Evolutionary conservation across 805 yeast genomes (phyloP).

Genomic region (Tetrapisispora phaffii): DNA sequence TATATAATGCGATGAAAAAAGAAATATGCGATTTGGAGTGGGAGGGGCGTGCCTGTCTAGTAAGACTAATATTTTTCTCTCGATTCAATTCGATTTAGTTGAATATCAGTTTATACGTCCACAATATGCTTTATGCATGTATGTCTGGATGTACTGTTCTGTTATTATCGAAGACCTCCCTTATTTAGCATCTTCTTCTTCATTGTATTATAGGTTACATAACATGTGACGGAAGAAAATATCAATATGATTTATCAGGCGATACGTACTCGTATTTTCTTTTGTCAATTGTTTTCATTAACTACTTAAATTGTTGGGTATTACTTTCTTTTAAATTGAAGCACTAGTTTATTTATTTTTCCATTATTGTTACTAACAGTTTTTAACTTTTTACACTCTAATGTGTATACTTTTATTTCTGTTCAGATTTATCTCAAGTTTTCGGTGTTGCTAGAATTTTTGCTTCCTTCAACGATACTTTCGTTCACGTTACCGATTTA

Average conservation of each 20-base stretch:
- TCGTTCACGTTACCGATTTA: conserved; percentile 98
- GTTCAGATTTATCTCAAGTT: conserved; percentile 61
- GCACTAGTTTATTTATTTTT: neutral
- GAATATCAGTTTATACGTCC: too few relatives aligned
- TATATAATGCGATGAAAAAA: too few relatives aligned
- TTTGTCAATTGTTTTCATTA: neutral
- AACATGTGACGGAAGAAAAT: neutral
- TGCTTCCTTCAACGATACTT: conserved; percentile 99
- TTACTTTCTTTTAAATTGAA: neutral
- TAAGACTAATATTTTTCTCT: too few relatives aligned
- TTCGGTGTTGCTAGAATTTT: conserved; percentile 99
- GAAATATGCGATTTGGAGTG: too few relatives aligned
- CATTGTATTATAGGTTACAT: neutral
- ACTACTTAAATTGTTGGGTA: neutral
- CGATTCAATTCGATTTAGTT: too few relatives aligned
- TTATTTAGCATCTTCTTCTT: too few relatives aligned
- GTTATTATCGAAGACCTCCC: too few relatives aligned
- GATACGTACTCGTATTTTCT: conserved; percentile 1
- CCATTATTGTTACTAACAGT: neutral
- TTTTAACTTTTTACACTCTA: neutral
- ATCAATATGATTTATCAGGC: neutral
- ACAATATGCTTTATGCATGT: too few relatives aligned
- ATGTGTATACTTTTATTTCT: too few relatives aligned
- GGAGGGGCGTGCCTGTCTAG: too few relatives aligned
- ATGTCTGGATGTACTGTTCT: too few relatives aligned